Conservation (phyloP, 140 eudicot species). For the Flaveria floridana region DNA sequence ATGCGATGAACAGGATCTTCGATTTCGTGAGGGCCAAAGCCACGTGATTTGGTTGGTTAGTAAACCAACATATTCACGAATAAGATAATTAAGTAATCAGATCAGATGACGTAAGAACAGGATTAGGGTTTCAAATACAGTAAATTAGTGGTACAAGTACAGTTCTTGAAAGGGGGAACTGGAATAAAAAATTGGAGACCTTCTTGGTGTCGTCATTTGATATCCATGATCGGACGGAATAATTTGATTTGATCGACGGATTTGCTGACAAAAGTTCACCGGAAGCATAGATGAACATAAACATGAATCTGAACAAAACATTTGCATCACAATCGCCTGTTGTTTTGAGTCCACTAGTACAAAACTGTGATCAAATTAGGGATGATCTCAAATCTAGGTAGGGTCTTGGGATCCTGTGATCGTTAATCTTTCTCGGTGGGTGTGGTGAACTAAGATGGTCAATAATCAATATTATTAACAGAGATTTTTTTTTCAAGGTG, state of each 20-base stretch:
- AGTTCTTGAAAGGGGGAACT: background rate
- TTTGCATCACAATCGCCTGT: no score
- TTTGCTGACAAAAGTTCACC: background rate
- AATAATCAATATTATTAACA: no score
- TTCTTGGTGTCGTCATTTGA: background rate
- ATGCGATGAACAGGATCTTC: constrained; percentile 1
- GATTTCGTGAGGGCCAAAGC: constrained; percentile 29
- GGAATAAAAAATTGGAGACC: background rate
- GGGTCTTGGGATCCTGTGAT: no score
- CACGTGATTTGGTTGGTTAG: constrained; percentile 23
- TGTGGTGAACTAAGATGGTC: no score
- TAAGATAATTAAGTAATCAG: constrained; percentile 21
- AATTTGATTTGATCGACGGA: background rate
- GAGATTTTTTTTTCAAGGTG: no score
- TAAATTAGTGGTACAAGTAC: background rate
- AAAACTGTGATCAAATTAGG: no score
- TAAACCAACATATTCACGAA: constrained; percentile 2
- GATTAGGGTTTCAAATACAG: constrained; percentile 11
- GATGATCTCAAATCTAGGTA: no score
- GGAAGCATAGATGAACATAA: background rate
- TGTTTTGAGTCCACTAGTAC: no score
- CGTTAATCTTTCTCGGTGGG: no score
- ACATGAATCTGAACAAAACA: no score
- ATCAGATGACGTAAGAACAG: constrained; percentile 10
- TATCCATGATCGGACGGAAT: background rate